These are phyloP conservation scores for Triangularia verruculosa DNA, from an alignment of 2,329 filamentous ascomycete genomes.

Conservation along the genomic window DNA sequence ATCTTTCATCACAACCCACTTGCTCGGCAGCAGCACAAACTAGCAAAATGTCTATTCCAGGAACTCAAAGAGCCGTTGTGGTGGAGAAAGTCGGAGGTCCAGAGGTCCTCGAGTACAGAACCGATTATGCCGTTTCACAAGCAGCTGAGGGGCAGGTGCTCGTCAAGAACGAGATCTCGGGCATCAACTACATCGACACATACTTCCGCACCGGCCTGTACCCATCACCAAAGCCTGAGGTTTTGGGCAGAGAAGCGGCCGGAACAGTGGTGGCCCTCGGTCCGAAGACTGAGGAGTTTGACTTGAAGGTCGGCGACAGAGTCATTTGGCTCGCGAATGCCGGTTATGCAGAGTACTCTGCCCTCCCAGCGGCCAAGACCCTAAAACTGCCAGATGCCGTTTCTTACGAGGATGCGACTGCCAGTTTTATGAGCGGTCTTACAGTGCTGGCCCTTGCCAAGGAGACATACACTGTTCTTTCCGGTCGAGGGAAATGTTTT, in stretches of 20 bases:
- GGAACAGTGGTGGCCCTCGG: conserved; percentile 22
- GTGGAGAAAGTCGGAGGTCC: not conserved
- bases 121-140: conserved; percentile 3
- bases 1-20: not conserved
- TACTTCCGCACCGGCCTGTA: conserved; percentile 34
- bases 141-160: conserved; percentile 54
- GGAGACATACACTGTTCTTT: conserved; percentile 49
- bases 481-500: no score
- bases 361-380: conserved; percentile 51
- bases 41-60: not conserved
- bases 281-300: conserved; percentile 16
- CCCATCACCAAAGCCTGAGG: conserved; percentile 16
- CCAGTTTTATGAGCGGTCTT: conserved; percentile 72
- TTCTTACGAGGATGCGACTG: conserved; percentile 61
- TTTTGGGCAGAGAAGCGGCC: conserved; percentile 22
- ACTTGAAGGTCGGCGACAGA: conserved; percentile 48
- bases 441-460: conserved; percentile 77
- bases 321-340: conserved; percentile 48
- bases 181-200: conserved; percentile 86
- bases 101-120: conserved; percentile 6
- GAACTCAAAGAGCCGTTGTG: conserved; percentile 4
- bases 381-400: conserved; percentile 64
- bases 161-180: conserved; percentile 73
- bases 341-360: conserved; percentile 58
- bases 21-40: not conserved